Conservation (phyloP, 2,329 filamentous ascomycete species). For the Lecanicillium sp. region DNA sequence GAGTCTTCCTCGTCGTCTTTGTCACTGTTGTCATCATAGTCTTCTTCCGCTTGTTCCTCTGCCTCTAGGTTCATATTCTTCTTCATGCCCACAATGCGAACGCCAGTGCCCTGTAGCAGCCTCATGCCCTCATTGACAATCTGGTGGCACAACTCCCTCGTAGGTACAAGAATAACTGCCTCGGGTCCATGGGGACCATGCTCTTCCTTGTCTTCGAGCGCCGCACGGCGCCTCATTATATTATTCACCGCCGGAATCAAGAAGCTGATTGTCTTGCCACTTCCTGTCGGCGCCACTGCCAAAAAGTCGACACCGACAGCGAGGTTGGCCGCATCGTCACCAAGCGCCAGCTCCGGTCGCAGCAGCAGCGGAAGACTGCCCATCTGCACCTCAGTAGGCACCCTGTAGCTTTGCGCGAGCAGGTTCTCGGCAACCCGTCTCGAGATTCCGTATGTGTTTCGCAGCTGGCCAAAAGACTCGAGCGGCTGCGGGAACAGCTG, state of each 20-base stretch:
- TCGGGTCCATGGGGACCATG: constrained; percentile 43
- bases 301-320: constrained; percentile 60
- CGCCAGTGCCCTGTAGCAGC: constrained; percentile 64
- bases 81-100: constrained; percentile 74
- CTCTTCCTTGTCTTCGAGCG: constrained; percentile 32
- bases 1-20: constrained; percentile 28
- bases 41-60: constrained; percentile 26
- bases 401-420: constrained; percentile 70
- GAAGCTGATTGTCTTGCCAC: constrained; percentile 92
- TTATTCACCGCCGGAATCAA: constrained; percentile 78
- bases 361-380: constrained; percentile 75
- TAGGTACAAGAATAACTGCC: constrained; percentile 68
- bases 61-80: constrained; percentile 70
- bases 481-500: constrained; percentile 75
- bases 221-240: constrained; percentile 51
- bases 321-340: constrained; percentile 22
- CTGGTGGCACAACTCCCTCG: constrained; percentile 69
- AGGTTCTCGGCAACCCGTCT: constrained; percentile 70
- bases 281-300: constrained; percentile 87
- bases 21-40: constrained; percentile 28
- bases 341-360: constrained; percentile 42
- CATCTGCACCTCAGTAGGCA: constrained; percentile 92
- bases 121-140: constrained; percentile 84
- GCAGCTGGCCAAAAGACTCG: constrained; percentile 66
- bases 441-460: constrained; percentile 64